Base-by-base conservation (phyloP, 306 rosid species). In the Cucumis hystrix region DNA sequence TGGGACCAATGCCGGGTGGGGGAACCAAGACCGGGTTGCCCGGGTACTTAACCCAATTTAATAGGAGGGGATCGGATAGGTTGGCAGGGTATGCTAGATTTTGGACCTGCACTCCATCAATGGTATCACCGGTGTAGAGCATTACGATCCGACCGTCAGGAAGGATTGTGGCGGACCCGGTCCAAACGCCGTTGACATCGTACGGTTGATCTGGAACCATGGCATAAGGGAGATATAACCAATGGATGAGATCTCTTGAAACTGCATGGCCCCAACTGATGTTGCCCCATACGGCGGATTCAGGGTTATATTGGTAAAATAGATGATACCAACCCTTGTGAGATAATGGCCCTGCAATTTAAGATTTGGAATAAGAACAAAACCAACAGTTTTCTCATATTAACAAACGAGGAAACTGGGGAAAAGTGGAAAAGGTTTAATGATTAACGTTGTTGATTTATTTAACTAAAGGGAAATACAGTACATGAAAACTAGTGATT, bases 251-350 rank as follows among this genome's bases (percentile, higher is more conserved):
- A 84, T 93, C 98, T 51, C 41, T 78, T 0, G 98, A 93, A 0
- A 93, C 86, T 0, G 98, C 93, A 18, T 93, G 98, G 20, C 96
- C 98, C 98, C 98, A 93, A 2, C 96, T 76, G 43, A 93, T 93
- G 88, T 88, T 93, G 14, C 96, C 98, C 96, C 97, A 93, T 70
- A 88, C 77, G 0, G 97, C 96, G 9, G 97, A 93, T 45, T 89
- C 87, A 6, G 93, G 96, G 21, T 91, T 93, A 88, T 93, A 93
- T 68, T 93, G 97, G 75, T 93, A 93, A 77, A 93, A 93, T 13
- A 93, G 83, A 83, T 93, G 98, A 81, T 93, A 93, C 93, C 93
- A 91, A 2, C 93, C 98, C 54, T 25, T 87, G 86, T 93, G 55
- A 61, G 49, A 89, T 81, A 93, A 47, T 68, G 98, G 98, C 65